Evolutionary conservation across 2,329 filamentous ascomycete genomes (phyloP).

Genomic region (Purpureocillium takamizusanense): DNA sequence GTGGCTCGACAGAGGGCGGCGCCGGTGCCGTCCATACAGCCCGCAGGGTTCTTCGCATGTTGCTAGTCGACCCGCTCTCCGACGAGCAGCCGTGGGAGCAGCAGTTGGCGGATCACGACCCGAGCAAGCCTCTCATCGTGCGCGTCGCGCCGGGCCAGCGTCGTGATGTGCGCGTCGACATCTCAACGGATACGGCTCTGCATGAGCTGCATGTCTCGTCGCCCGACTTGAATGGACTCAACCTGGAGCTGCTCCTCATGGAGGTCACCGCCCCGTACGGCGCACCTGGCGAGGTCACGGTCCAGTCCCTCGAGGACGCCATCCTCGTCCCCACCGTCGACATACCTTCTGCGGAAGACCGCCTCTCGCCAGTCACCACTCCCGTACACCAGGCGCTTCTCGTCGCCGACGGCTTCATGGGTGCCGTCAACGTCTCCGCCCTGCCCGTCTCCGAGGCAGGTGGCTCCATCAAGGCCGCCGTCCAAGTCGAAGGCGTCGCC

Average conservation of each 20-base stretch:
- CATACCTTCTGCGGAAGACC: slow-evolving; percentile 56
- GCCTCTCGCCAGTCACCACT: slow-evolving; percentile 60
- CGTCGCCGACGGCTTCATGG: slow-evolving; percentile 63
- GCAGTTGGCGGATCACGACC: slow-evolving; percentile 43
- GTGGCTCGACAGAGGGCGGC: slow-evolving; percentile 15
- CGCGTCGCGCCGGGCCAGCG: slow-evolving; percentile 33
- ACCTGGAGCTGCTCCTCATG: slow-evolving; percentile 55
- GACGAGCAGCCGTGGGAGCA: slow-evolving; percentile 58
- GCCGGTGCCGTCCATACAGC: slow-evolving; percentile 38
- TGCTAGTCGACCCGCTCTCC: slow-evolving; percentile 62
- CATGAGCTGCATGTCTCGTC: slow-evolving; percentile 55
- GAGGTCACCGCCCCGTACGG: slow-evolving; percentile 33
- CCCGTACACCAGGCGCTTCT: slow-evolving; percentile 79
- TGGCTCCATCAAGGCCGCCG: slow-evolving; percentile 41
- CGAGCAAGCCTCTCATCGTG: slow-evolving; percentile 52
- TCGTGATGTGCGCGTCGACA: slow-evolving; percentile 16
- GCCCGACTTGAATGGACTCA: slow-evolving; percentile 48
- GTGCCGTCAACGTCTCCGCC: slow-evolving; percentile 45
- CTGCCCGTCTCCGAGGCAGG: slow-evolving; percentile 28
- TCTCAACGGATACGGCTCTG: slow-evolving; percentile 30
- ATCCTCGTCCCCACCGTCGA: slow-evolving; percentile 70
- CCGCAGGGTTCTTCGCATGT: slow-evolving; percentile 56
- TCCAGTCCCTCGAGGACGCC: slow-evolving; percentile 47
- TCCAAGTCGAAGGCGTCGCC: slow-evolving; percentile 44
- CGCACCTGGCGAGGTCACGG: slow-evolving; percentile 20